These are phyloP conservation scores for Acephala macrosclerotiorum DNA, from an alignment of 2,329 filamentous ascomycete species.

Conservation along the genomic window DNA sequence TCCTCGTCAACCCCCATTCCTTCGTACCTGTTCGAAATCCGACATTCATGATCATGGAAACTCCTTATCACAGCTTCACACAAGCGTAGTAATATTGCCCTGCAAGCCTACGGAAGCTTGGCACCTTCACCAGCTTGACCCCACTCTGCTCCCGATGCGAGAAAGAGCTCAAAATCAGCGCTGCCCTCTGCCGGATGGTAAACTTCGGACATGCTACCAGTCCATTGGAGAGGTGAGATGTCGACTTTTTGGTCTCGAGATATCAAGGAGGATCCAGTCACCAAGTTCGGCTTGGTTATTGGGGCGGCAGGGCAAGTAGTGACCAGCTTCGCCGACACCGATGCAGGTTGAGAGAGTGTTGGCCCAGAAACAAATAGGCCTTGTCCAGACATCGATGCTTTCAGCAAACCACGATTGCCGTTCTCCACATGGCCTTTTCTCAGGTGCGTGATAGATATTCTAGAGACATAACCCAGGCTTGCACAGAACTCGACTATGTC, in stretches of 20 bases:
- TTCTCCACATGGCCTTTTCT: conserved; percentile 13
- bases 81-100: no score
- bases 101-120: no score
- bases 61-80: no score
- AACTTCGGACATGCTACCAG: conserved; percentile 32
- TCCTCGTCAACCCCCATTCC: no score
- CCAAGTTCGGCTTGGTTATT: neutral
- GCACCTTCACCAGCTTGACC: no score
- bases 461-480: conserved; percentile 29
- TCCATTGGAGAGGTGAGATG: conserved; percentile 30
- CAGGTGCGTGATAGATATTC: neutral
- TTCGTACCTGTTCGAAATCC: no score
- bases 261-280: neutral
- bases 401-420: conserved; percentile 10
- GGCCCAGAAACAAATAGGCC: neutral
- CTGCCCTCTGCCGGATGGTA: conserved; percentile 24
- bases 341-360: neutral
- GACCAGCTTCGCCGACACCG: neutral
- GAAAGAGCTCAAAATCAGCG: conserved; percentile 22
- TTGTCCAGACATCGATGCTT: conserved; percentile 11
- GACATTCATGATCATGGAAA: no score
- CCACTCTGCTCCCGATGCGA: no score
- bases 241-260: neutral
- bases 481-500: conserved; percentile 36
- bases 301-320: conserved; percentile 21